Conservation (phyloP, 1,284 basidiomycete genomes). For the Laetiporus sulphureus region DNA sequence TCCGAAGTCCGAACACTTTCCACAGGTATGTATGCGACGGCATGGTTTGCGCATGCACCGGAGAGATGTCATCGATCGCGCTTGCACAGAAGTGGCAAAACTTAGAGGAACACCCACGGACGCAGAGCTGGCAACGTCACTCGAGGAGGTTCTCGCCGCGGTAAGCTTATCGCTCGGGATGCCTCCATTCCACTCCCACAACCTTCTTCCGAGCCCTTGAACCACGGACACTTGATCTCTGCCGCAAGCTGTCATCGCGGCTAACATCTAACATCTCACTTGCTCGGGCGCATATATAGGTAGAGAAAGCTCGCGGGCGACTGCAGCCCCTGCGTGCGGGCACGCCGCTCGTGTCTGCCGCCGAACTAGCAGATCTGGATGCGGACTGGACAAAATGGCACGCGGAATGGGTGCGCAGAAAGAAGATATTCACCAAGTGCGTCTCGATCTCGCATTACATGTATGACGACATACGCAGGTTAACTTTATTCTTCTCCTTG, state of each 20-base stretch:
- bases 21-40: conserved; percentile 33
- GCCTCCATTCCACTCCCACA: background rate
- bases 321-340: conserved; percentile 64
- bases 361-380: conserved; percentile 56
- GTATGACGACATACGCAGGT: background rate
- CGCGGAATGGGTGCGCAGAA: conserved; percentile 62
- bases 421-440: conserved; percentile 63
- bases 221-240: background rate
- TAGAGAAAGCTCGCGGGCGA: conserved; percentile 37
- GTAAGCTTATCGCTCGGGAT: conserved; percentile 26
- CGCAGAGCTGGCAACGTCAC: conserved; percentile 47
- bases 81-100: conserved; percentile 57
- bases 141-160: conserved; percentile 34
- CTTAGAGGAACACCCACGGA: conserved; percentile 64
- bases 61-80: conserved; percentile 5
- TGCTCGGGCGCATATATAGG: conserved; percentile 37
- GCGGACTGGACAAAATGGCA: conserved; percentile 67
- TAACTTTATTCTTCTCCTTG: conserved; percentile 5
- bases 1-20: conserved; percentile 44
- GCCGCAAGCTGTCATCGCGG: background rate
- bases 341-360: conserved; percentile 55
- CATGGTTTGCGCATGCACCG: conserved; percentile 8
- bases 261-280: too few species aligned
- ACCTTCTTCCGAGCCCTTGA: background rate
- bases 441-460: conserved; percentile 17